Conservation (phyloP, 768 basidiomycete genomes). For the Boletellus sp. region DNA sequence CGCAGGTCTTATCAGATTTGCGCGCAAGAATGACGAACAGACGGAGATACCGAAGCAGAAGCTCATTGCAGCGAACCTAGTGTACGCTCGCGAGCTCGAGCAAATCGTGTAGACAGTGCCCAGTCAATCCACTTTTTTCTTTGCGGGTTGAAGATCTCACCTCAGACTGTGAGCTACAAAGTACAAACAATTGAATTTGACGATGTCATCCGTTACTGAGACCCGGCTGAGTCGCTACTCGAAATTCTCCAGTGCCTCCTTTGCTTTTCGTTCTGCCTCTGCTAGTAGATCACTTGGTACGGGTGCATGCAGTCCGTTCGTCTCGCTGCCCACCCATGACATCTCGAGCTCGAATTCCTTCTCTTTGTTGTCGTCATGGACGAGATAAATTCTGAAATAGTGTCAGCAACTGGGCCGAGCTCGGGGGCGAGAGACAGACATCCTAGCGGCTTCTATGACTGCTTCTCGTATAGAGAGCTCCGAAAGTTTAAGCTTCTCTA, state of each 20-base stretch:
- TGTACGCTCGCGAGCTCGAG: conserved; percentile 84
- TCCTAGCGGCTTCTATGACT: conserved; percentile 89
- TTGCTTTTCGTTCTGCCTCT: conserved; percentile 86
- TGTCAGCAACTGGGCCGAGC: conserved; percentile 4
- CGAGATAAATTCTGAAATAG: conserved; percentile 79
- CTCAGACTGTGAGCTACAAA: neutral
- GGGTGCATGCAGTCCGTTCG: conserved; percentile 69
- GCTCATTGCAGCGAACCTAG: conserved; percentile 71
- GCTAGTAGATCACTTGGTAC: conserved; percentile 82
- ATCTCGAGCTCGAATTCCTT: conserved; percentile 98
- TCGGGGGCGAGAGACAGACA: conserved; percentile 52
- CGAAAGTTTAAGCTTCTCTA: conserved; percentile 90
- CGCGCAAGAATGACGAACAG: conserved; percentile 76
- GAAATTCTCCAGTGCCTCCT: conserved; percentile 74
- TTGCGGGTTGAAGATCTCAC: neutral
- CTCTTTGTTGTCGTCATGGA: conserved; percentile 97
- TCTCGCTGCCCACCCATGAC: conserved; percentile 92
- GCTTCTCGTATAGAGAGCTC: conserved; percentile 82
- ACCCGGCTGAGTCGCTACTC: conserved; percentile 34
- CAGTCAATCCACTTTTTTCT: neutral
- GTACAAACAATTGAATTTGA: conserved; percentile 8
- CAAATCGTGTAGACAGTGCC: conserved; percentile 70
- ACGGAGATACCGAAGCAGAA: conserved; percentile 83
- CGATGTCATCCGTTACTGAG: conserved; percentile 19
- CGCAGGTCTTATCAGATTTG: conserved; percentile 68